Evolutionary conservation across 2,329 filamentous ascomycete species (phyloP), one percentile per base, ranked within the genome.

Genomic region (Biscogniauxia sp.): DNA sequence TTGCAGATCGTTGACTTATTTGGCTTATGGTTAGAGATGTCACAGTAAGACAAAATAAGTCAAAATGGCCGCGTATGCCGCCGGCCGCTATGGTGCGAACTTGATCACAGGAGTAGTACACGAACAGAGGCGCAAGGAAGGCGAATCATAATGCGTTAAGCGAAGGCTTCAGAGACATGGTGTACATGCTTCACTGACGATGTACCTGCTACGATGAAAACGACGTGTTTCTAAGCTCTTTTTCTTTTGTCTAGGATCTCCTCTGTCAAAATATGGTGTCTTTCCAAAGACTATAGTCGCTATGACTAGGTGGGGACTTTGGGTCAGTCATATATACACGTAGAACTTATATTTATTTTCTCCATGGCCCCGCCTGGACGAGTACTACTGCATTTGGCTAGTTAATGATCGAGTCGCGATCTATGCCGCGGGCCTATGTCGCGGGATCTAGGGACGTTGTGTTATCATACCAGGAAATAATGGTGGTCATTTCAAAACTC

Each of bases 1-100:
- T 78, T 51, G 62, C 57, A 63, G 56, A 60, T 57, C 58, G 56
- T 45, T 50, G 49, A 52, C 45, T 37, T 58, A 59, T 62, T 59
- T 56, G 57, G 32, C 25, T 56, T 60, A 23, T 61, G 60, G 58
- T 55, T 45, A 5, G 37, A 45, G n/a, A 1, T 45, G 5, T 45
- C 11, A 45, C 6, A 45, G 15, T 45, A 45, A 3, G 37, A n/a
- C 37, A 9, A 45, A 55, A 59, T 64, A 62, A 55, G 45, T 54
- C 59, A 51, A 45, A 63, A 59, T 61, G 63, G 58, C 62, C 57
- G 58, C 58, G 58, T 63, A 71, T 68, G 69, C 66, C 61, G 60
- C 64, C 55, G 61, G 62, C 69, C 66, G 69, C 66, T 59, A 61
- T 66, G 54, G 59, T 63, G 55, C 51, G 9, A 56, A 56, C 17